Percentiles rank a stretch among this genome's conserved stretches.
These are phyloP conservation scores for Lasiosphaeria ovina DNA, from an alignment of 495 filamentous ascomycete genomes.

Conservation along the genomic window DNA sequence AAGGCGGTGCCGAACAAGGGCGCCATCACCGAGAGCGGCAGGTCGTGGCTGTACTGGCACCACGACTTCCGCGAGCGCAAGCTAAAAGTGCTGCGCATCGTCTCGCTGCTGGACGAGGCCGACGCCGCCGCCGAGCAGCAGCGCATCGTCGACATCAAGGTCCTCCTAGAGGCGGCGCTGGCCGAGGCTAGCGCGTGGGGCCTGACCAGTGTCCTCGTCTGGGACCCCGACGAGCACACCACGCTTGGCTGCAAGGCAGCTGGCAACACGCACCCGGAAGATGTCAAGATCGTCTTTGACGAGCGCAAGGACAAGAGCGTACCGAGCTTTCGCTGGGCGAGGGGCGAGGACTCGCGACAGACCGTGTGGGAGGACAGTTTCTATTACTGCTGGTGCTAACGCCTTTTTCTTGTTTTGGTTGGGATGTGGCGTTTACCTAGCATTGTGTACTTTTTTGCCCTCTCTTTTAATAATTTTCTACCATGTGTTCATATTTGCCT, in stretches of 20 bases:
- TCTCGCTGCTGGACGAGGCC: constrained; percentile 53
- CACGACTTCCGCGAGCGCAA: constrained; percentile 54
- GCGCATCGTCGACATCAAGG: constrained; percentile 55
- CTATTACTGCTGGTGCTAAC: constrained; percentile 84
- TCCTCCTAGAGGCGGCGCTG: constrained; percentile 42
- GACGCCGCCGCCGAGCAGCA: constrained; percentile 27
- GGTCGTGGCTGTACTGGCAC: constrained; percentile 63
- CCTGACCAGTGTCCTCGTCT: constrained; percentile 39
- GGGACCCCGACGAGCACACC: constrained; percentile 42
- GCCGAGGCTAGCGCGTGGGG: constrained; percentile 42
- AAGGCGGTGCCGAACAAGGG: constrained; percentile 55
- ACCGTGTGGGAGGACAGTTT: constrained; percentile 82
- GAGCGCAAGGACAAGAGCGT: constrained; percentile 44
- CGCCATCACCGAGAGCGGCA: constrained; percentile 55
- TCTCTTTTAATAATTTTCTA: too few relatives aligned
- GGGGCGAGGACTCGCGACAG: constrained; percentile 36
- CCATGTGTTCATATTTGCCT: too few relatives aligned
- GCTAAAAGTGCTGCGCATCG: constrained; percentile 72
- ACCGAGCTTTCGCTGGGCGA: constrained; percentile 49
- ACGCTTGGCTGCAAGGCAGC: constrained; percentile 31
- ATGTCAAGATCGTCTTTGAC: constrained; percentile 37
- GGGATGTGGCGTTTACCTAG: too few relatives aligned
- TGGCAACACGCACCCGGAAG: constrained; percentile 39
- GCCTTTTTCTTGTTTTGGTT: too few relatives aligned
- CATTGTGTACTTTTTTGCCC: too few relatives aligned